Evolutionary conservation across 176 grass and related monocot species (phyloP), one percentile per base, ranked within the genome.

Genomic region (Cenchrus americanus): DNA sequence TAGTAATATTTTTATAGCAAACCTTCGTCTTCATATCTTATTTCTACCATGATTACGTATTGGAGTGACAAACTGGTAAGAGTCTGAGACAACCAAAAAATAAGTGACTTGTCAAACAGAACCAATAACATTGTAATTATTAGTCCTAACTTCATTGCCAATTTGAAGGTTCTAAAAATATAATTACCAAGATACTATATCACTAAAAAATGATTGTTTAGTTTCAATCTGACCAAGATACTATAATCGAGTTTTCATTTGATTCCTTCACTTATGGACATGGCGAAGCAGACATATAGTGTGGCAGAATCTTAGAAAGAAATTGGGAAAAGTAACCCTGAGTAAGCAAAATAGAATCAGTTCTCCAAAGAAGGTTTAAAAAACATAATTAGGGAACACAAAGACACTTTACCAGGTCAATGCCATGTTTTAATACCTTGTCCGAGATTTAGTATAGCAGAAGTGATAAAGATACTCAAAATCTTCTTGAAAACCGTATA

Each of bases 381-480:
- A 17, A 81, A 58, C 12, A 14, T 60, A 43, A 26, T 12, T 61
- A 48, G 53, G 17, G 41, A 32, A 74, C 14, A 82, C n/a, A 30
- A 78, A 62, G 12, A 24, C 3, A 24, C 2, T 71, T 30, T 62
- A 66, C 55, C 26, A 78, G n/a, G 46, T 68, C 14, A 14, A 47
- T 57, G 71, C 53, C 18, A 92, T 69, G 18, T 76, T 83, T 65
- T 4, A 65, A 80, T 88, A 98, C 96, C 87, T 93, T 93, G 89
- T 84, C 93, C 96, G 3, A 98, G 83, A 84, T 98, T 95, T 68
- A 98, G 60, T 69, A 93, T 85, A 78, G 96, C 71, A 48, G 96
- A 90, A 83, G 93, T 95, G 52, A 98, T 92, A 87, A 98, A 98
- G 54, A 98, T 98, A 88, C 96, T 98, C 83, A 92, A 69, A 80